Conservation (phyloP, 306 rosid genomes). For the Notholithocarpus densiflorus region DNA sequence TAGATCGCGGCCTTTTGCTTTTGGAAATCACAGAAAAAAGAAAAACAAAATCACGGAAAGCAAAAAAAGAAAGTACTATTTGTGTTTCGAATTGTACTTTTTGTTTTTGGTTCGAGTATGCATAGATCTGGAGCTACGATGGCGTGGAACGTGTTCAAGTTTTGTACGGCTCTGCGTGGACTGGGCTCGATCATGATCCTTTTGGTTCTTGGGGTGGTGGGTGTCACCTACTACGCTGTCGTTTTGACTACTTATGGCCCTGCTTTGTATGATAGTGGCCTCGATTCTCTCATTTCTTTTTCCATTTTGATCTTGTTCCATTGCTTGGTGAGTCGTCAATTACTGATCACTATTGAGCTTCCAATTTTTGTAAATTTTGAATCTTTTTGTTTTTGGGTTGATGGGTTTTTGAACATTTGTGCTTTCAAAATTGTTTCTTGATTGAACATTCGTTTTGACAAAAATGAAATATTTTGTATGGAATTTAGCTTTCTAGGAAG, state of each 20-base stretch:
- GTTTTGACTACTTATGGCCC: slow-evolving; percentile 92
- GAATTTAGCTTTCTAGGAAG: not conserved
- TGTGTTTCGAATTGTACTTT: slow-evolving; percentile 20
- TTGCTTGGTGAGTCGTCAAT: slow-evolving; percentile 52
- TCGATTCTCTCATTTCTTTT: slow-evolving; percentile 61
- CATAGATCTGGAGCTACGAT: slow-evolving; percentile 98
- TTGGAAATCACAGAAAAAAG: not conserved
- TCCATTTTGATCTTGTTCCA: slow-evolving; percentile 86
- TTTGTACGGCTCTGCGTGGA: slow-evolving; percentile 93
- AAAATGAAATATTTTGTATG: too few species aligned
- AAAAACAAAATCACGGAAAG: not conserved
- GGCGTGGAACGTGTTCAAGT: slow-evolving; percentile 99
- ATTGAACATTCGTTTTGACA: not conserved
- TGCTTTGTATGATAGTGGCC: slow-evolving; percentile 64
- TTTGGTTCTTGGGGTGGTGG: slow-evolving; percentile 93
- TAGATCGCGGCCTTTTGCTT: slow-evolving; percentile 2
- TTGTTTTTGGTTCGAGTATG: slow-evolving; percentile 39
- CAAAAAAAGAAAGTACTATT: not conserved
- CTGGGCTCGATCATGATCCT: slow-evolving; percentile 97
- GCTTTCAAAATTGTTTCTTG: not conserved
- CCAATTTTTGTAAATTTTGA: not conserved
- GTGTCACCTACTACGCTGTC: slow-evolving; percentile 93
- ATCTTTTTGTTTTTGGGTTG: not conserved
- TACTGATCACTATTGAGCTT: too few species aligned
- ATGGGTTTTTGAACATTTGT: not conserved